A percentile compares a stretch with the other conserved stretches of the same genome.
These are phyloP conservation scores for Pseudogymnoascus sp. DNA, from an alignment of 2,329 filamentous ascomycete genomes.

Conservation along the genomic window DNA sequence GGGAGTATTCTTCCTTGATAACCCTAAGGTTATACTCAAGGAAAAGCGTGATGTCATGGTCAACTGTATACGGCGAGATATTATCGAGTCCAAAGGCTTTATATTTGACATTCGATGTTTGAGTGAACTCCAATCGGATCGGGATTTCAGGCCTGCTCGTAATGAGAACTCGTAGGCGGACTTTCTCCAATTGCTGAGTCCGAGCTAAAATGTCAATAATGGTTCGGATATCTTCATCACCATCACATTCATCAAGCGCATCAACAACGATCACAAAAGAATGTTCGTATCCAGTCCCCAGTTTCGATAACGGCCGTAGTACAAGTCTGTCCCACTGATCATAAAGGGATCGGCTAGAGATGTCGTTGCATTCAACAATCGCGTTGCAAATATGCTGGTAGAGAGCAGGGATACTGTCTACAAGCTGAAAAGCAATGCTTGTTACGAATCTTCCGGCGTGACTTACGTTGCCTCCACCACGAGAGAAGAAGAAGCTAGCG, in stretches of 20 bases:
- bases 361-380: conserved; percentile 12
- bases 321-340: conserved; percentile 36
- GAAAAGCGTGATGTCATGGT: too few species aligned
- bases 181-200: too few species aligned
- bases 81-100: too few species aligned
- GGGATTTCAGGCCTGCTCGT: conserved; percentile 19
- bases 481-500: conserved; percentile 27
- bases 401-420: conserved; percentile 13
- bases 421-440: conserved; percentile 25
- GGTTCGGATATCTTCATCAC: conserved; percentile 14
- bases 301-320: conserved; percentile 28
- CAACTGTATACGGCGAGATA: too few species aligned
- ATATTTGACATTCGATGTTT: too few species aligned
- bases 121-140: conserved; percentile 12
- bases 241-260: conserved; percentile 26
- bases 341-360: conserved; percentile 26
- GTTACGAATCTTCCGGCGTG: conserved; percentile 26
- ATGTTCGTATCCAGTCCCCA: too few species aligned
- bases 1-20: too few species aligned
- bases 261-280: conserved; percentile 18
- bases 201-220: conserved; percentile 9
- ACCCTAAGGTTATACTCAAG: too few species aligned
- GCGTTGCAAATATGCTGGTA: conserved; percentile 12
- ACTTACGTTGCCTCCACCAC: conserved; percentile 19
- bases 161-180: too few species aligned